Percentiles rank a stretch among this genome's conserved stretches.
phyloP scores from a whole-genome alignment of 2,329 filamentous ascomycete species.

The Sphaceloma murrayae region DNA sequence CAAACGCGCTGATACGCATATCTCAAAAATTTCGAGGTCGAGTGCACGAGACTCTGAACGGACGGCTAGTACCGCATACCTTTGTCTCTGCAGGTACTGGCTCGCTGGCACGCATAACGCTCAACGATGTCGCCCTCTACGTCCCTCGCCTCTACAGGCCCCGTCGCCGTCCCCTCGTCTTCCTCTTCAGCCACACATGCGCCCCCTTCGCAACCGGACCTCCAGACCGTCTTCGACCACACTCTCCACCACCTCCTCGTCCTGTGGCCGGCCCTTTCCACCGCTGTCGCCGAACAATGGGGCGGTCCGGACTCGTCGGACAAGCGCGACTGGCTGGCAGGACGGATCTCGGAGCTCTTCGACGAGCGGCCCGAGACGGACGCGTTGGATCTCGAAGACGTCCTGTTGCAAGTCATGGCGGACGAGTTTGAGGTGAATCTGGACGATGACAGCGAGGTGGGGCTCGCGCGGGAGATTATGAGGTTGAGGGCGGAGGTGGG shows the following conservation, averaged over 20 bases:
- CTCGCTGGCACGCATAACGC: too few species aligned
- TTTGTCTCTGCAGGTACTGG: too few species aligned
- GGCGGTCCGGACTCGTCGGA: constrained; percentile 72
- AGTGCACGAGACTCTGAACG: too few species aligned
- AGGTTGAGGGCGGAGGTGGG: constrained; percentile 50
- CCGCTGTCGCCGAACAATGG: constrained; percentile 80
- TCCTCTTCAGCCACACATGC: background rate
- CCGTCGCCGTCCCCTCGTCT: background rate
- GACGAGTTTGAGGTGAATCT: constrained; percentile 93
- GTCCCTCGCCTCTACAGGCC: background rate
- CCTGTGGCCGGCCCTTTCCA: constrained; percentile 77
- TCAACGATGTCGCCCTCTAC: too few species aligned
- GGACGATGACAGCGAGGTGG: constrained; percentile 75
- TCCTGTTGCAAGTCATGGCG: constrained; percentile 80
- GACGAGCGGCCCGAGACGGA: constrained; percentile 53
- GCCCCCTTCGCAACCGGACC: constrained; percentile 9
- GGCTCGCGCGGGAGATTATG: constrained; percentile 65
- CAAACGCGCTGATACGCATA: too few species aligned
- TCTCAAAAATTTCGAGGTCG: too few species aligned
- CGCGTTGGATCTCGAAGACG: constrained; percentile 68
- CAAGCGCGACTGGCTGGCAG: constrained; percentile 95
- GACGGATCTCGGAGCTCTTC: constrained; percentile 74
- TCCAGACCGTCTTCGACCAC: constrained; percentile 55
- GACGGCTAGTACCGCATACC: too few species aligned
- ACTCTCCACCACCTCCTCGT: constrained; percentile 75